Evolutionary conservation across 139 green algal genomes (phyloP), one percentile per base, ranked within the genome.

Genomic region (Bryopsis sp.): DNA sequence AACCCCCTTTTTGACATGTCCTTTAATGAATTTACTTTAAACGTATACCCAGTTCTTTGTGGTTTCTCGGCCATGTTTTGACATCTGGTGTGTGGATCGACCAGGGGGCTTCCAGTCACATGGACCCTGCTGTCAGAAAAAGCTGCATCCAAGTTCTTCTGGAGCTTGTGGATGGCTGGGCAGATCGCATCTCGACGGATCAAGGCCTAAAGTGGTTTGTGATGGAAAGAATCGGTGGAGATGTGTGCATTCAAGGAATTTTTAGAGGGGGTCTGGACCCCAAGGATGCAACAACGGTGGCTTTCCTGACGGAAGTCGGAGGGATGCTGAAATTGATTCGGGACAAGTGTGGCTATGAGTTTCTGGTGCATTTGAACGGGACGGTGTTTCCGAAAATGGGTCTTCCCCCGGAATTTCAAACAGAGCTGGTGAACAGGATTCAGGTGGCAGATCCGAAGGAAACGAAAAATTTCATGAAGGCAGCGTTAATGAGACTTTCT

Each of bases 101-200:
- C 73, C 47, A 70, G 24, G 79, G 79, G 11, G 84, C 81, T 1
- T 71, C 75, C 2, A 77, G 66, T 2, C 85, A 93, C 62, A 67
- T 86, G 2, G 87, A 93, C 46, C 74, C 80, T 0, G 58, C 57
- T n/a, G 77, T 78, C 19, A 75, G 84, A 34, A 69, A 74, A 7
- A 82, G 74, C 19, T 92, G 85, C 67, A 38, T 89, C 48, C 83
- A 88, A 74, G 78, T 84, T 31, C 43, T 47, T 8, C 28, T 11
- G 5, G 11, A 46, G 28, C 43, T 67, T 26, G 59, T 67, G 5
- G 33, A 47, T 11, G 7, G 19, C 7, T 67, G 59, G 59, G 7
- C 5, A 11, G 22, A 67, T 8, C 59, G 31, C 5, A 67, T 67
- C 5, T 33, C 7, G n/a, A 5, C 29, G 7, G 59, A 67, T 26